Evolutionary conservation across 2,329 filamentous ascomycete species (phyloP), one percentile per base, ranked within the genome.

Genomic region (Aspergillus terreus): DNA sequence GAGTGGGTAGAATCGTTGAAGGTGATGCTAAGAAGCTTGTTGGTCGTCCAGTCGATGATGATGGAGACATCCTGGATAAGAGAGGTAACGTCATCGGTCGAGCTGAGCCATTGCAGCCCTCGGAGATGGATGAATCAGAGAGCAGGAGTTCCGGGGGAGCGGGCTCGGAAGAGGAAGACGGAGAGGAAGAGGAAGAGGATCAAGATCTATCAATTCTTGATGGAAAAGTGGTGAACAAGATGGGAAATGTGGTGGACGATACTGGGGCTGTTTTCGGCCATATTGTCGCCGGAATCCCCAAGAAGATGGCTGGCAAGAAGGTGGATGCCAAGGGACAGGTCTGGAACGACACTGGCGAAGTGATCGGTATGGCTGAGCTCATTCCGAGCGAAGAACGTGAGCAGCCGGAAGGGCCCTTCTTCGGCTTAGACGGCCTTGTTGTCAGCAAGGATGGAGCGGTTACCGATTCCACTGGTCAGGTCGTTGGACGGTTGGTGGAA

Each of bases 381-480:
- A 81, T 83, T 40, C 81, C 81, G 7, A 30, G 27, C 27, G 27
- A 74, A 80, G 47, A 75, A 78, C 49, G 78, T 83, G 66, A 77
- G 77, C 43, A 78, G 82, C 54, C 73, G 71, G 52, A 77, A 76
- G 57, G 81, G 27, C 77, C 78, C 10, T 84, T 84, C 57, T 79
- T 79, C 36, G 81, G 81, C 47, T 74, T 80, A 33, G 79, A 83
- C 49, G 78, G 76, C 52, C 75, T 82, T 2, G 70, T 76, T 45
- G 80, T 84, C 15, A 78, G 77, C 66, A 81, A 81, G 62, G 79
- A 81, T 51, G 81, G 80, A 50, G 76, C 78, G 42, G 80, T 83
- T 49, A 77, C 95, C 77, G 80, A 96, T 82, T 68, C 86, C 80
- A 79, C 95, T 79, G 88, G 87, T 33, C 83, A 88, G 56, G 78